Percentiles rank a stretch among this genome's conserved stretches.
Evolutionary conservation across 768 basidiomycete species (phyloP).

Genomic region (Pulveroboletus sp.): DNA sequence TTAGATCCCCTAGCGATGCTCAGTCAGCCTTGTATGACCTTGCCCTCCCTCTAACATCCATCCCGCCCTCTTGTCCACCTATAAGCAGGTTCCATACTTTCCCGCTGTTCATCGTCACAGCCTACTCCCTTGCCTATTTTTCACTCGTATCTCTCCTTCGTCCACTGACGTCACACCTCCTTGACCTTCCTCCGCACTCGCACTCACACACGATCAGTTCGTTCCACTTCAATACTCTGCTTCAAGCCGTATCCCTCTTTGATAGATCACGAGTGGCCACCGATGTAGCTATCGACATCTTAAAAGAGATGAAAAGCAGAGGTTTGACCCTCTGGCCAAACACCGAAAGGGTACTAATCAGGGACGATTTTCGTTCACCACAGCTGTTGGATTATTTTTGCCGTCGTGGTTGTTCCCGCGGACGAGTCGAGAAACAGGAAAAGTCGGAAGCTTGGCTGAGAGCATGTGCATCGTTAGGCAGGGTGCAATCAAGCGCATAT

Average conservation of each 20-base stretch:
- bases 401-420: background rate
- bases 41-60: constrained; percentile 36
- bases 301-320: constrained; percentile 46
- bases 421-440: background rate
- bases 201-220: constrained; percentile 15
- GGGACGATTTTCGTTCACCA: constrained; percentile 47
- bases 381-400: constrained; percentile 47
- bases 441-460: constrained; percentile 19
- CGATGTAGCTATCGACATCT: constrained; percentile 36
- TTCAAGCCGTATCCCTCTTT: constrained; percentile 46
- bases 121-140: constrained; percentile 47
- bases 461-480: constrained; percentile 17
- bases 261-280: constrained; percentile 38
- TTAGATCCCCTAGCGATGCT: constrained; percentile 44
- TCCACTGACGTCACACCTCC: constrained; percentile 40
- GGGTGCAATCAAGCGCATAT: constrained; percentile 36
- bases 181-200: constrained; percentile 24
- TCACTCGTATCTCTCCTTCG: constrained; percentile 45
- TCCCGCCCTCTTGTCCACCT: constrained; percentile 21
- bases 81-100: constrained; percentile 4
- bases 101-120: constrained; percentile 22
- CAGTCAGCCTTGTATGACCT: constrained; percentile 40
- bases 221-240: constrained; percentile 47
- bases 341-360: constrained; percentile 44
- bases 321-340: constrained; percentile 36